Evolutionary conservation across 148 eudicot genomes (phyloP).

Genomic region (Dianthus caryophyllus): DNA sequence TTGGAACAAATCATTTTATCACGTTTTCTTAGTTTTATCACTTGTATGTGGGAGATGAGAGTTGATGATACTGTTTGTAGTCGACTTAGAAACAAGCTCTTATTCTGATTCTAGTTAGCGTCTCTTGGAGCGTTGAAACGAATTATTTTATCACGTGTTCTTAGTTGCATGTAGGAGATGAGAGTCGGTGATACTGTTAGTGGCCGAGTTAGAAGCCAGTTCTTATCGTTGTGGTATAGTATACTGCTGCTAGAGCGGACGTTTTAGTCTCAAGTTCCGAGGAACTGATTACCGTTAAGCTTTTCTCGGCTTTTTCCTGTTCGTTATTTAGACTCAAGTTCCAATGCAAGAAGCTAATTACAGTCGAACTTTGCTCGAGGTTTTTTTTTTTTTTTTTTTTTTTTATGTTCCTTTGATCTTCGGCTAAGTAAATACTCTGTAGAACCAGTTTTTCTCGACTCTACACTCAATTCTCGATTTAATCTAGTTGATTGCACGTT

Average conservation of each 20-base stretch:
- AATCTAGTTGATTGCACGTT: constrained; percentile 54
- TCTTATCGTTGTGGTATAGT: neutral
- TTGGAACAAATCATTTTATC: neutral
- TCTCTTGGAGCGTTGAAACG: too few relatives aligned
- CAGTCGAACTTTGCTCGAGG: too few relatives aligned
- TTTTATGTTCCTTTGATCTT: constrained; percentile 9
- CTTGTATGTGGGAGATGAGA: neutral
- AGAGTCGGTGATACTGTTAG: neutral
- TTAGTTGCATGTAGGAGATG: neutral
- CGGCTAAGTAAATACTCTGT: constrained; percentile 57
- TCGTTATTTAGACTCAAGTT: too few relatives aligned
- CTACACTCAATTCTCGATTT: constrained; percentile 78
- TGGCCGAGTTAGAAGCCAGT: neutral
- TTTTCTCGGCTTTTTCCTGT: too few relatives aligned
- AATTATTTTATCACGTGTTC: neutral
- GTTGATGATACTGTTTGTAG: neutral
- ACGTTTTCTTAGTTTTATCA: neutral
- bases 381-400: constrained; percentile 10
- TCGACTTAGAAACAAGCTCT: too few relatives aligned
- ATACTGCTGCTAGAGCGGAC: neutral
- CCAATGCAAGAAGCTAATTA: too few relatives aligned
- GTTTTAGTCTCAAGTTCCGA: neutral
- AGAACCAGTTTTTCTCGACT: constrained; percentile 58
- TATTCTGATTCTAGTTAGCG: too few relatives aligned
- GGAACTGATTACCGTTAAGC: too few relatives aligned